Evolutionary conservation across 2,329 filamentous ascomycete species (phyloP).

Genomic region (Xylariaceae sp.): DNA sequence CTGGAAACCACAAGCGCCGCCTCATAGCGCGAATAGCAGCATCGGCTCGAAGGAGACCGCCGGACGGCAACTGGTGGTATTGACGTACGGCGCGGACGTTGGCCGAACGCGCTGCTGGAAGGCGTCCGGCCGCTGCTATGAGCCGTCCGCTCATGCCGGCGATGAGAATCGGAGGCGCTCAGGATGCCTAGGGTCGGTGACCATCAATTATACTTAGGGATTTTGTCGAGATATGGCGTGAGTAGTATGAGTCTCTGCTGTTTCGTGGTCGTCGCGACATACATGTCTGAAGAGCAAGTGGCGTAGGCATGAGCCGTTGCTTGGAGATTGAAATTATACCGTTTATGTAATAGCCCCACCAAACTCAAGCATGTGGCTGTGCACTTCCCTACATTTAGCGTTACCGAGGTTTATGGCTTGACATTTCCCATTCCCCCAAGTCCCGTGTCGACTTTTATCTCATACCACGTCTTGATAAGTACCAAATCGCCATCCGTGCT

Average conservation of each 20-base stretch:
- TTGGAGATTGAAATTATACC: background rate
- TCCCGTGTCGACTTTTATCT: too few species aligned
- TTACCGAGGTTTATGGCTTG: slow-evolving; percentile 10
- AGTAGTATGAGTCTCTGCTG: background rate
- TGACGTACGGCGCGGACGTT: slow-evolving; percentile 61
- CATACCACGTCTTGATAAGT: background rate
- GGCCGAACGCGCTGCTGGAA: slow-evolving; percentile 38
- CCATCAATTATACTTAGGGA: slow-evolving; percentile 33
- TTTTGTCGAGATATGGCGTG: background rate
- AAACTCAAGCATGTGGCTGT: slow-evolving; percentile 8
- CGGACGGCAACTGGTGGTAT: slow-evolving; percentile 69
- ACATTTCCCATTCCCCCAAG: too few species aligned
- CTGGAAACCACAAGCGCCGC: slow-evolving; percentile 76
- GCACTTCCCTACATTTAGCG: background rate
- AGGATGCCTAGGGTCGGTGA: slow-evolving; percentile 25
- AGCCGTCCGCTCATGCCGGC: slow-evolving; percentile 46
- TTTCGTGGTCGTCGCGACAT: slow-evolving; percentile 12
- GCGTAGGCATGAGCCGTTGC: slow-evolving; percentile 8
- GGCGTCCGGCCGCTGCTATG: slow-evolving; percentile 43
- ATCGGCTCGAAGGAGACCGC: slow-evolving; percentile 72
- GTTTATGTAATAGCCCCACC: slow-evolving; percentile 16
- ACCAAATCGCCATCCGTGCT: too few species aligned
- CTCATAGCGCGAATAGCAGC: slow-evolving; percentile 65
- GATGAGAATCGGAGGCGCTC: slow-evolving; percentile 41
- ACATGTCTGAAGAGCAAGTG: slow-evolving; percentile 12